These are phyloP conservation scores for Pyracantha coccinea DNA, from an alignment of 331 rosid genomes.

Conservation along the genomic window DNA sequence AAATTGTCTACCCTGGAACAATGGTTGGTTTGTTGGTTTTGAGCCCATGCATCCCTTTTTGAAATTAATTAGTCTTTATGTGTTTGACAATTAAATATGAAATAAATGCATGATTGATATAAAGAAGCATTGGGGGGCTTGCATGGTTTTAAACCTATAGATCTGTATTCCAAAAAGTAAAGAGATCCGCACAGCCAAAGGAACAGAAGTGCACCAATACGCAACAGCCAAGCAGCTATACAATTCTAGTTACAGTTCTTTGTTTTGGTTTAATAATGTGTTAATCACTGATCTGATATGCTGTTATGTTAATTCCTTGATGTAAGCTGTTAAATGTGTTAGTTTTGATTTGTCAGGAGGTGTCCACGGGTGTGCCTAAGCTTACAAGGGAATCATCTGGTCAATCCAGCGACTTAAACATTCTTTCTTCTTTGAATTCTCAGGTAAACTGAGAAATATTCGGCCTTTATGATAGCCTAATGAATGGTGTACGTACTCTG, in stretches of 20 bases:
- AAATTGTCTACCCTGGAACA: neutral
- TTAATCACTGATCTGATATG: neutral
- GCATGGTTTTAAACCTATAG: neutral
- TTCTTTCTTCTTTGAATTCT: slow-evolving; percentile 94
- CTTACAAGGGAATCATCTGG: slow-evolving; percentile 72
- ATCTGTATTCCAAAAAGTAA: neutral
- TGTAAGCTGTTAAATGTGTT: neutral
- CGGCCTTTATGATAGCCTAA: neutral
- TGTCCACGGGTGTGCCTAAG: slow-evolving; percentile 74
- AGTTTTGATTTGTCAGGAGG: slow-evolving; percentile 51
- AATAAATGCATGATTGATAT: neutral
- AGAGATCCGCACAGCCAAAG: neutral
- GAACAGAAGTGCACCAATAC: neutral
- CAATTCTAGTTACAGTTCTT: neutral
- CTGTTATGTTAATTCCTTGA: neutral
- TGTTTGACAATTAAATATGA: neutral
- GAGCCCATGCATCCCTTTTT: neutral
- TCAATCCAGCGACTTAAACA: slow-evolving; percentile 86
- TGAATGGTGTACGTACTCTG: slow-evolving; percentile 1
- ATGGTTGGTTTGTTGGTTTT: neutral
- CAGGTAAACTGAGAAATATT: slow-evolving; percentile 48
- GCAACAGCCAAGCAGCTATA: neutral
- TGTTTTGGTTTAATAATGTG: neutral
- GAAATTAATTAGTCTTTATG: neutral
- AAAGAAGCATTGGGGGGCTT: neutral